Conservation (phyloP, 768 basidiomycete species). For the Boletus reticuloceps region DNA sequence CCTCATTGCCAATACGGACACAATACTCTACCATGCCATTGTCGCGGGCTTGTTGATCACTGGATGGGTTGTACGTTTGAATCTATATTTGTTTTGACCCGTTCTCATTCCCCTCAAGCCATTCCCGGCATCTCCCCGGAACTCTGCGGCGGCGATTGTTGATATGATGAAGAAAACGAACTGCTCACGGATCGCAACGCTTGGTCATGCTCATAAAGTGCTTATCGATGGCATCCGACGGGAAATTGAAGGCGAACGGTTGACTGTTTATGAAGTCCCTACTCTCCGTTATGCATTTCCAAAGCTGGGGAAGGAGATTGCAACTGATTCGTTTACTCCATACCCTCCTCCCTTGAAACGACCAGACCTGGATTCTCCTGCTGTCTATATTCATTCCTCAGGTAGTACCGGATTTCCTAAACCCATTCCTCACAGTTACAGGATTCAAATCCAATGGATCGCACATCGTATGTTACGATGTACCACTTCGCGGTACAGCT, state of each 20-base stretch:
- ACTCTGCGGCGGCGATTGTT: constrained; percentile 40
- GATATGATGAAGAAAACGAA: constrained; percentile 22
- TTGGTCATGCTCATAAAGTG: constrained; percentile 14
- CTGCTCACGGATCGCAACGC: constrained; percentile 20
- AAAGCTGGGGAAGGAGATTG: constrained; percentile 34
- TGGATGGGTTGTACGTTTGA: constrained; percentile 33
- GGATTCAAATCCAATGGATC: constrained; percentile 34
- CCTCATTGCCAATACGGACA: constrained; percentile 30
- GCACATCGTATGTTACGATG: constrained; percentile 30
- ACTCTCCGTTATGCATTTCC: constrained; percentile 36
- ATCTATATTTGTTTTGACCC: constrained; percentile 21
- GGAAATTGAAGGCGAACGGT: background rate
- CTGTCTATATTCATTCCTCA: constrained; percentile 48
- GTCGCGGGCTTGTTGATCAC: constrained; percentile 38
- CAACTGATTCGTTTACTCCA: constrained; percentile 12
- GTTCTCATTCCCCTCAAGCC: constrained; percentile 23
- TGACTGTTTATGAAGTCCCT: constrained; percentile 20
- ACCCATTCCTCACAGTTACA: constrained; percentile 38
- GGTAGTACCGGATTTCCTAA: constrained; percentile 53
- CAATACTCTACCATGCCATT: constrained; percentile 33
- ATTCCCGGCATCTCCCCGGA: constrained; percentile 41
- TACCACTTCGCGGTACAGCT: background rate
- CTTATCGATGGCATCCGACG: constrained; percentile 11
- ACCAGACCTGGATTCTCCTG: constrained; percentile 34
- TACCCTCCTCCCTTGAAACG: constrained; percentile 12